A percentile compares a stretch with the other conserved stretches of the same genome.
Evolutionary conservation across 2,329 filamentous ascomycete genomes (phyloP).

Genomic region (Aspergillus sp.): DNA sequence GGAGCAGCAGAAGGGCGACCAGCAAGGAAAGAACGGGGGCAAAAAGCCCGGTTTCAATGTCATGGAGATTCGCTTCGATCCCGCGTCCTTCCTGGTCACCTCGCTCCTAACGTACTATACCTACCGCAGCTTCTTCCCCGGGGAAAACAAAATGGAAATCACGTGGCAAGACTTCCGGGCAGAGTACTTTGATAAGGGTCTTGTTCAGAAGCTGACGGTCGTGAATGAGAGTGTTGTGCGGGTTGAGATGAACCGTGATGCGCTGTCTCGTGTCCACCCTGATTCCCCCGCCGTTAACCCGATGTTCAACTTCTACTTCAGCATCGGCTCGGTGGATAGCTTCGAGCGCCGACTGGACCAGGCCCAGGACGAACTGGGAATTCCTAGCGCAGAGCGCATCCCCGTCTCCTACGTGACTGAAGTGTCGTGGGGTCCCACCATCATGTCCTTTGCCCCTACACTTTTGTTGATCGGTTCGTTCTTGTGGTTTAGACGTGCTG

Average conservation of each 20-base stretch:
- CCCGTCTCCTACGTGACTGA: slow-evolving; percentile 85
- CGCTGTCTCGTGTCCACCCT: slow-evolving; percentile 69
- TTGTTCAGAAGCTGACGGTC: slow-evolving; percentile 88
- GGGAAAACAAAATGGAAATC: slow-evolving; percentile 72
- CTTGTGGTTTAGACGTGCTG: slow-evolving; percentile 74
- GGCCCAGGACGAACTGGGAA: slow-evolving; percentile 82
- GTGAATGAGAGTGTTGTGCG: slow-evolving; percentile 75
- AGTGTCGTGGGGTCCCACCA: slow-evolving; percentile 67
- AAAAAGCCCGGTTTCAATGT: slow-evolving; percentile 35
- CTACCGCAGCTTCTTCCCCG: slow-evolving; percentile 65
- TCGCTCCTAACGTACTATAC: slow-evolving; percentile 63
- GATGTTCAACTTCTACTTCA: slow-evolving; percentile 86
- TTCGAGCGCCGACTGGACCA: slow-evolving; percentile 88
- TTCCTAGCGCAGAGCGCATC: slow-evolving; percentile 84
- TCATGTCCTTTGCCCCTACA: slow-evolving; percentile 83
- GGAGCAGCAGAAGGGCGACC: slow-evolving; percentile 24
- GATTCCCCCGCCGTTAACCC: slow-evolving; percentile 68
- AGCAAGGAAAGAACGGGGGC: slow-evolving; percentile 25
- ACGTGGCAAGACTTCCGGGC: slow-evolving; percentile 96
- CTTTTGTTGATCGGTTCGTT: slow-evolving; percentile 81
- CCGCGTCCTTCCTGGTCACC: slow-evolving; percentile 56
- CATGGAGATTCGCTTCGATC: slow-evolving; percentile 54
- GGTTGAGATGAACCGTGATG: slow-evolving; percentile 76
- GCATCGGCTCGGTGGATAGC: slow-evolving; percentile 88
- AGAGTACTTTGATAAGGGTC: slow-evolving; percentile 91